Conservation (phyloP, 305 asterid species). For the Withania somnifera region DNA sequence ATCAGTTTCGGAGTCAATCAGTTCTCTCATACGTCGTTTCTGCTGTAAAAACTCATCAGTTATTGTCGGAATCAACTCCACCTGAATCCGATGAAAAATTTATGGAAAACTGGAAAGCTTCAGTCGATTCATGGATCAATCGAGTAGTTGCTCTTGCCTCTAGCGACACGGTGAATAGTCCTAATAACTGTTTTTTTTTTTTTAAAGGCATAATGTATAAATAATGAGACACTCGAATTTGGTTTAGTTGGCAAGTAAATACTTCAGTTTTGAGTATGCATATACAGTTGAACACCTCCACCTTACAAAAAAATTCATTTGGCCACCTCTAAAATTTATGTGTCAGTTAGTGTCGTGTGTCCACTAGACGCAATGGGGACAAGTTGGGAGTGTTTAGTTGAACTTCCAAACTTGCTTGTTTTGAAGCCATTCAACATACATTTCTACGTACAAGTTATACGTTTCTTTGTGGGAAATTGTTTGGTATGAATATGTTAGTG, state of each 20-base stretch:
- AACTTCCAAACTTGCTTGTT: not conserved
- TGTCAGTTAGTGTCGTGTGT: no score
- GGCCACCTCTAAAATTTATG: no score
- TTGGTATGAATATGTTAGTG: no score
- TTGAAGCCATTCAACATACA: not conserved
- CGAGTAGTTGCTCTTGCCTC: constrained; percentile 48
- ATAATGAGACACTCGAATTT: not conserved
- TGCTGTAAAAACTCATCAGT: constrained; percentile 36
- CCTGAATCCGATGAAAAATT: constrained; percentile 22
- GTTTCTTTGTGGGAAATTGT: no score
- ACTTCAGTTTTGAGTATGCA: no score
- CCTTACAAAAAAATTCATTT: no score
- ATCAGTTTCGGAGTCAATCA: constrained; percentile 42
- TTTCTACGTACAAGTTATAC: not conserved
- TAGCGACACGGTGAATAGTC: constrained; percentile 36
- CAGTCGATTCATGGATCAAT: constrained; percentile 69
- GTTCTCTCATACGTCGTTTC: constrained; percentile 53
- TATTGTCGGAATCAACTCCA: constrained; percentile 43
- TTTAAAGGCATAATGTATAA: not conserved
- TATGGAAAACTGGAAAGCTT: constrained; percentile 47
- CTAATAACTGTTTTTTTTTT: not conserved
- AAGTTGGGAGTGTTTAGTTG: no score
- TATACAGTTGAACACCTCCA: no score
- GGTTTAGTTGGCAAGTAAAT: no score
- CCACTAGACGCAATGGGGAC: no score